phyloP scores from a whole-genome alignment of 1,139 yeast genomes.

The Hemisphaericaspora xylanilytica region DNA sequence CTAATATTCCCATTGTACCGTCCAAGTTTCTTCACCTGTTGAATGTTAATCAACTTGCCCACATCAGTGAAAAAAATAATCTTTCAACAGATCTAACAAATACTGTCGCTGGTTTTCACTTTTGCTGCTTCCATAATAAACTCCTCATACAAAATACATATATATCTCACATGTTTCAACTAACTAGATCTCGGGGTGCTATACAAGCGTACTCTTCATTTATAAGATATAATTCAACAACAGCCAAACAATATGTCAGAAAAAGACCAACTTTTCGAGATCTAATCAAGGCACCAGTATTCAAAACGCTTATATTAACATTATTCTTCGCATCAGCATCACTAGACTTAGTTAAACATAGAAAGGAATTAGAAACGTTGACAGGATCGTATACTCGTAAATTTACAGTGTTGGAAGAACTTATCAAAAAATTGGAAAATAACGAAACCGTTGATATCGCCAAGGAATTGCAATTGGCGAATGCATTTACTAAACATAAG shows the following conservation, averaged over 20 bases:
- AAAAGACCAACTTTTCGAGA: conserved; percentile 20
- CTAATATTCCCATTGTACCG: too few relatives aligned
- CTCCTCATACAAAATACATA: too few relatives aligned
- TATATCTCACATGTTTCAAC: conserved; percentile 4
- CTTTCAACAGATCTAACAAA: too few relatives aligned
- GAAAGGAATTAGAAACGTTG: conserved; percentile 34
- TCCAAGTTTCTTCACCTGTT: too few relatives aligned
- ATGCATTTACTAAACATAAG: conserved; percentile 32
- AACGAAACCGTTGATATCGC: conserved; percentile 38
- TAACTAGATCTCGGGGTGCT: not conserved
- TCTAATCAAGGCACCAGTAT: conserved; percentile 29
- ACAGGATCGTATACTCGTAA: conserved; percentile 30
- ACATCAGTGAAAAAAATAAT: too few relatives aligned
- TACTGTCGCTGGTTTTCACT: too few relatives aligned
- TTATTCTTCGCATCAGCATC: conserved; percentile 41
- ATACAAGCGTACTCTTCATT: too few relatives aligned
- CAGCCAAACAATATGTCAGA: conserved; percentile 14
- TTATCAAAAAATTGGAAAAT: conserved; percentile 26
- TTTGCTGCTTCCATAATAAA: too few relatives aligned
- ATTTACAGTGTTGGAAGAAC: conserved; percentile 31
- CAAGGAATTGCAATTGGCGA: conserved; percentile 38
- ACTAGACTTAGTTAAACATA: conserved; percentile 36
- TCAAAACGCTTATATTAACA: conserved; percentile 39
- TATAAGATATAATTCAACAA: conserved; percentile 11
- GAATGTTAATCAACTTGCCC: too few relatives aligned